These are phyloP conservation scores for Scleroderma bovista DNA, from an alignment of 768 basidiomycete genomes.

Conservation along the genomic window DNA sequence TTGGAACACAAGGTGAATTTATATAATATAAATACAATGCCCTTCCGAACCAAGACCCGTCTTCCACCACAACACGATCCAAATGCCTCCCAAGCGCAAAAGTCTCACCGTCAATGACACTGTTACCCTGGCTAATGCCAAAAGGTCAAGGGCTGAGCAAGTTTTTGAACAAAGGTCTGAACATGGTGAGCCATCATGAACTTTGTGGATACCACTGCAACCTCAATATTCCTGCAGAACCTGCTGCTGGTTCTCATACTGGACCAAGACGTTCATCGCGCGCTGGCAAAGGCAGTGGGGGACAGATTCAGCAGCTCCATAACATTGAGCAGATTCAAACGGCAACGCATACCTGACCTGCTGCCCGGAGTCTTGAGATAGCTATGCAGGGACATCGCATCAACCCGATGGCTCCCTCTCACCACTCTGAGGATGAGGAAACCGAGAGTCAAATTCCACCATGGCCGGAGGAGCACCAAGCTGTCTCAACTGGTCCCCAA, in stretches of 20 bases:
- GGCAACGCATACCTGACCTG: neutral
- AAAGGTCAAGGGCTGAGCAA: too few species aligned
- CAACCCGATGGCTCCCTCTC: neutral
- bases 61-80: too few species aligned
- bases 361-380: neutral
- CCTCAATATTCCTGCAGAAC: neutral
- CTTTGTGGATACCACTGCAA: too few species aligned
- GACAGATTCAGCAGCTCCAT: too few species aligned
- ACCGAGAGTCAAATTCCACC: neutral
- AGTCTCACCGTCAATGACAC: too few species aligned
- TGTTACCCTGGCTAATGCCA: too few species aligned
- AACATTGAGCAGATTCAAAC: neutral
- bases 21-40: too few species aligned
- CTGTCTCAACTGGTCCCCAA: neutral
- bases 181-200: too few species aligned
- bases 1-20: too few species aligned
- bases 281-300: neutral
- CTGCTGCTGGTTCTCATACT: neutral
- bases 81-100: too few species aligned
- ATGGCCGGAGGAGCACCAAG: neutral
- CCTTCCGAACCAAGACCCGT: too few species aligned
- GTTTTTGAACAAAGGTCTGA: too few species aligned
- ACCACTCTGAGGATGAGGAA: neutral
- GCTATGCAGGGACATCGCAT: neutral
- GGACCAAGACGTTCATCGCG: neutral